A percentile compares a stretch with the other conserved stretches of the same genome.
Conservation (phyloP, 768 basidiomycete genomes). For the Mycena alexandri region DNA sequence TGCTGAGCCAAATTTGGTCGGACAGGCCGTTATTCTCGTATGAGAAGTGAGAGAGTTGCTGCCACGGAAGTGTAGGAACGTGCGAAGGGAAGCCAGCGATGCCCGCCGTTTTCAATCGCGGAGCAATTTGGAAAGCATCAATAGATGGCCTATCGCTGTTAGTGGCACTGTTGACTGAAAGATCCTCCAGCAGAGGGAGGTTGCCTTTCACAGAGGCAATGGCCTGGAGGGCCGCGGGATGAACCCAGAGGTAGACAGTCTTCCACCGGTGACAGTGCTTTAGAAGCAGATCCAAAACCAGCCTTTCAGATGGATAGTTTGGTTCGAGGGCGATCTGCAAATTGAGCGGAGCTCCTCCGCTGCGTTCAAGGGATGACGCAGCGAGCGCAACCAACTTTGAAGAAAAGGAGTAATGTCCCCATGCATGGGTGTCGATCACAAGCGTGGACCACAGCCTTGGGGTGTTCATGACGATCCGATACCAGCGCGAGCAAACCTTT, state of each 20-base stretch:
- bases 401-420: no score
- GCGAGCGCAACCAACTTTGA: no score
- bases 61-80: conserved; percentile 1
- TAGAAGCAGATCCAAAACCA: conserved; percentile 2
- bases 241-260: conserved; percentile 1
- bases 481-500: conserved; percentile 25
- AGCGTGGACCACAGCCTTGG: conserved; percentile 20
- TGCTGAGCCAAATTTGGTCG: no score
- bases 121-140: conserved; percentile 16
- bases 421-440: not conserved
- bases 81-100: not conserved
- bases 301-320: not conserved
- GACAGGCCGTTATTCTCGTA: not conserved
- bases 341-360: conserved; percentile 9
- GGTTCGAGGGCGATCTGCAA: no score
- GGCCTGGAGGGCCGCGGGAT: not conserved
- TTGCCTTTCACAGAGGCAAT: not conserved
- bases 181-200: conserved; percentile 10
- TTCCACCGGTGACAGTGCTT: conserved; percentile 20
- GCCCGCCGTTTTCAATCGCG: not conserved
- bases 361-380: conserved; percentile 11
- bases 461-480: conserved; percentile 1
- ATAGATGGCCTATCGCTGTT: not conserved
- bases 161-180: not conserved
- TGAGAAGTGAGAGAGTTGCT: not conserved